phyloP scores from a whole-genome alignment of 768 basidiomycete species.

The Megacollybia marginata region DNA sequence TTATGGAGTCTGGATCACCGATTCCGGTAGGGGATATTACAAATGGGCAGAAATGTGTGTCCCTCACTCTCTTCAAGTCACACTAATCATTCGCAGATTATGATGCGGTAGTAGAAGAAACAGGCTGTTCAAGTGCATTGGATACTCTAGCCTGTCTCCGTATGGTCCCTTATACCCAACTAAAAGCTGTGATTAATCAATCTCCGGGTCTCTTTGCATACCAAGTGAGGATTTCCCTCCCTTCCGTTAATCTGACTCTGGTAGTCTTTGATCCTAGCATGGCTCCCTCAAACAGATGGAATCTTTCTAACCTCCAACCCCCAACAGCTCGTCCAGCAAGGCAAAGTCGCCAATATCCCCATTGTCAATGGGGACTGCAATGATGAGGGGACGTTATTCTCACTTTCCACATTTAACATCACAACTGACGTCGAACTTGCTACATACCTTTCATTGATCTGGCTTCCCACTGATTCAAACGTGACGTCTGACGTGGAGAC shows the following conservation, averaged over 20 bases:
- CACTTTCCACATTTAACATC: conserved; percentile 37
- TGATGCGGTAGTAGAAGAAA: conserved; percentile 31
- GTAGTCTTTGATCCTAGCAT: conserved; percentile 34
- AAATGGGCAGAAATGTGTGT: conserved; percentile 31
- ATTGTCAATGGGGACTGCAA: conserved; percentile 46
- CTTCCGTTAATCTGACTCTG: neutral
- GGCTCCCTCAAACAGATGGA: conserved; percentile 46
- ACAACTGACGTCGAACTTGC: conserved; percentile 23
- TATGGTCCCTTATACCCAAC: conserved; percentile 23
- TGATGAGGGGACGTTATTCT: conserved; percentile 53
- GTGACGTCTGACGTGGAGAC: conserved; percentile 1
- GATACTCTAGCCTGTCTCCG: conserved; percentile 42
- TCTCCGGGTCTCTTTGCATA: conserved; percentile 36
- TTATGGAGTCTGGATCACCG: conserved; percentile 46
- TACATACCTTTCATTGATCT: conserved; percentile 11
- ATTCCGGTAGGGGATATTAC: conserved; percentile 37
- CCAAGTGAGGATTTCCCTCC: conserved; percentile 22
- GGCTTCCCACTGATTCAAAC: conserved; percentile 4
- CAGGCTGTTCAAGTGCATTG: conserved; percentile 28
- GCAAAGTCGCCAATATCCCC: conserved; percentile 39
- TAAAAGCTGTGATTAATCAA: conserved; percentile 36
- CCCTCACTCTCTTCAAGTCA: conserved; percentile 3
- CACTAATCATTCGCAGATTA: conserved; percentile 29
- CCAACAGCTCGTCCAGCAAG: conserved; percentile 31
- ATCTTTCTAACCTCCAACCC: conserved; percentile 37